Base-by-base conservation (phyloP, 2,329 filamentous ascomycete genomes). In the Cadophora sp. region DNA sequence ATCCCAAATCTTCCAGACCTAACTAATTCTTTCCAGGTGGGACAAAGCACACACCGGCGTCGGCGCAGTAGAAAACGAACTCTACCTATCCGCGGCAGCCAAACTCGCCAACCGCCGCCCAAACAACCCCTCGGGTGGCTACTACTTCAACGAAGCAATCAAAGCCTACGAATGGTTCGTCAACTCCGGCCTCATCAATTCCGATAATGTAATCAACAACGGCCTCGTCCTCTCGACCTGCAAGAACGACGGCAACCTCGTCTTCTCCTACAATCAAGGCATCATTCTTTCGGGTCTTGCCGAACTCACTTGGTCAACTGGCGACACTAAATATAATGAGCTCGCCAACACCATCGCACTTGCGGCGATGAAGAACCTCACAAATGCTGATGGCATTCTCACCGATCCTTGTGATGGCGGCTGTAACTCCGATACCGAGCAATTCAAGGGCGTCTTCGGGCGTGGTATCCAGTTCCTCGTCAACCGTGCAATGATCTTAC, bases 401-500 rank as follows among this genome's bases (percentile, higher is more conserved):
- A 81, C 81, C 66, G 86, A 89, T 66, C 70, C 76, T 13, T 88
- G 86, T 70, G 86, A 89, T 71, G 74, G 80, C 66, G 81, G 80
- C 8, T 76, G 75, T 43, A 59, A 69, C 13, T 76, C 73, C 20
- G 84, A 89, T 67, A 84, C 82, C 1, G 82, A 85, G 41, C 87
- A 91, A 73, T 93, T 93, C 83, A 93, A 93, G 78, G 91, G 91
- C 3, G 81, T 92, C 43, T 91, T 92, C 70, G 82, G 86, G 18
- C 83, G 89, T 22, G 91, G 91, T 73, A 79, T 93, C 22, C 81
- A 83, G 41, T 83, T 85, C 64, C 77, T 93, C 41, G 81, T 90
- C 24, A 73, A 78, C 8, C 63, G 75, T 11, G 72, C 69, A 1
- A 70, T 33, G 7, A 53, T 68, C 2, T 24, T 75, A 18, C 62